Base-by-base conservation (phyloP, 148 eudicot species). In the Beta vulgaris region DNA sequence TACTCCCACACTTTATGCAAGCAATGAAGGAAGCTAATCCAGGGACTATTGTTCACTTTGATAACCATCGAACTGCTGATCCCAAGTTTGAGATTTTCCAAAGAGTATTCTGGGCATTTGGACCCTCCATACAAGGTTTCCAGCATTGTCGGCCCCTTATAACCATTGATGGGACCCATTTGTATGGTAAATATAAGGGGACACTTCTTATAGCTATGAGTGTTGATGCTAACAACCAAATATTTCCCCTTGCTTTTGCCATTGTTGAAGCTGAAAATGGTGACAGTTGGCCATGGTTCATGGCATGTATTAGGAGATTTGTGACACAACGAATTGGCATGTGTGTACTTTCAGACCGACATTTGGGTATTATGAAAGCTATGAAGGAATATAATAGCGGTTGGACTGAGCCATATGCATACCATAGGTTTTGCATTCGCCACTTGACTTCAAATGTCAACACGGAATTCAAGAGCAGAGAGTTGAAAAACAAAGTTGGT, bases 131-230 rank as follows among this genome's bases (percentile, higher is more conserved):
- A 13, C n/a, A 58, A 13, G 68, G 67, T 6, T 59, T 58, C 31
- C 18, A 73, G 0, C 72, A 69, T 69, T 69, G 72, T 69, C 57
- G 72, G 4, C 72, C 72, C 32, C 10, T 69, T 43, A 69, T 73
- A n/a, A 73, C 67, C 18, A 71, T 71, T 51, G 51, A 58, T 28
- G 72, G 55, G 12, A 46, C 23, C 16, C 35, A 68, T 4, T 67
- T 67, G n/a, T 67, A 67, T 67, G 70, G 70, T 13, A 67, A 67
- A 44, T 40, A 67, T 23, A 67, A 39, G 51, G n/a, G 51, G 49
- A 42, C 70, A 25, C 34, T 67, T 10, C 49, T 67, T 16, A 67
- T 42, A 29, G 70, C 70, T 19, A 67, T 39, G 32, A n/a, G 51
- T n/a, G 1, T n/a, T 42, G 51, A 67, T 67, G 70, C 46, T n/a